Base-by-base conservation (phyloP, 768 basidiomycete species). In the Psilocybe tampanensis region DNA sequence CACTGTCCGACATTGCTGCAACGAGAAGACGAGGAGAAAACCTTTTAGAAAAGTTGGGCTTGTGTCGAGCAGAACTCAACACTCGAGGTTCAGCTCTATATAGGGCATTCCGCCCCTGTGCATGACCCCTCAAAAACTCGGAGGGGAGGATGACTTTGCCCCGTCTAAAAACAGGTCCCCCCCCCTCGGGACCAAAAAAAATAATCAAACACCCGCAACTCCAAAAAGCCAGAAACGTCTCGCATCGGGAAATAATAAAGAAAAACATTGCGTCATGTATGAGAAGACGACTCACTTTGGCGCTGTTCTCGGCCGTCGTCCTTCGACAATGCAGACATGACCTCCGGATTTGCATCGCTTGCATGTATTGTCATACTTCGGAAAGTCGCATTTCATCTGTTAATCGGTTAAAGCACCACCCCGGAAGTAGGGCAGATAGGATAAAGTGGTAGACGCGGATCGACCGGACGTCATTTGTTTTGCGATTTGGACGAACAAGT, bases 341-440 rank as follows among this genome's bases (percentile, higher is more conserved):
- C 88, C 86, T 49, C 86, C 83, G 23, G 80, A 64, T 63, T 83
- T 86, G 71, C 92, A 94, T 47, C 92, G 83, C 66, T 81, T 86
- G 74, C 92, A 94, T n/a, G 88, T 85, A 65, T 84, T 86, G 52
- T 88, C 85, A 57, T 83, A 77, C 61, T 76, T 78, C 36, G 87
- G 87, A 68, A 93, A 92, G 62, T 86, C 87, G 73, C 92, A 94
- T 78, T 88, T 92, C 92, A 94, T 94, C 89, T 92, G 65, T 70
- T 68, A 64, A 50, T 49, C 65, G 60, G 58, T 44, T 47, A 26
- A 29, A 49, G 47, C 50, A 29, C 61, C 60, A 44, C 44, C 34
- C 44, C 54, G 49, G 34, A 34, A 44, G 51, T 42, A 36, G 26
- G 43, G 17, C 52, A 34, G 42, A 59, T 18, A 55, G 36, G 36